A percentile compares a stretch with the other conserved stretches of the same genome.
These are phyloP conservation scores for Coprinopsis strossmayeri DNA, from an alignment of 768 basidiomycete species.

Conservation along the genomic window DNA sequence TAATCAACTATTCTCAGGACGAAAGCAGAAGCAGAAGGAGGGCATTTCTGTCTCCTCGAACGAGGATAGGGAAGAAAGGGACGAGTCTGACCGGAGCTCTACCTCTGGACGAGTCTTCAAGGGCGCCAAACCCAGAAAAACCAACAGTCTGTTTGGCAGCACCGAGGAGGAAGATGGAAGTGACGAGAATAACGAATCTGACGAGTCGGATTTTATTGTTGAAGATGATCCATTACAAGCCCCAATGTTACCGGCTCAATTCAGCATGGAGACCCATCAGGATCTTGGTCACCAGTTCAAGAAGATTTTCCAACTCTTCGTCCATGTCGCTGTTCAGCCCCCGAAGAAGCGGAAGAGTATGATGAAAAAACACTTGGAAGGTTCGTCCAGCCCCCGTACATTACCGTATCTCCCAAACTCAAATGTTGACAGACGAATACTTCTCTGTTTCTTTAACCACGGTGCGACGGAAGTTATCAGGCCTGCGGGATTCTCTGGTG, in stretches of 20 bases:
- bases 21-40: conserved; percentile 13
- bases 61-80: background rate
- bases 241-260: conserved; percentile 59
- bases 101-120: background rate
- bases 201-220: conserved; percentile 49
- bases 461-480: conserved; percentile 62
- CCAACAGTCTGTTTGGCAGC: background rate
- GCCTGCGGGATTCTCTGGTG: conserved; percentile 69
- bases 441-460: conserved; percentile 65
- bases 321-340: conserved; percentile 67
- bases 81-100: background rate
- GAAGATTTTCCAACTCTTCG: conserved; percentile 81
- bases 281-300: conserved; percentile 79
- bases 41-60: no score
- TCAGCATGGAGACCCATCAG: conserved; percentile 75
- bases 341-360: conserved; percentile 43
- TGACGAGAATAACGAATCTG: conserved; percentile 27
- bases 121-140: conserved; percentile 2
- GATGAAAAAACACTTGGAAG: conserved; percentile 46
- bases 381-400: conserved; percentile 27
- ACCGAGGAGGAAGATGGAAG: conserved; percentile 1
- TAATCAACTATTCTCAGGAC: conserved; percentile 14
- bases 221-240: conserved; percentile 50
- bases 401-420: background rate
- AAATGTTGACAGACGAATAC: conserved; percentile 44